Evolutionary conservation across 176 grass and related monocot species (phyloP), one percentile per base, ranked within the genome.

Genomic region (Saccharum spontaneum): DNA sequence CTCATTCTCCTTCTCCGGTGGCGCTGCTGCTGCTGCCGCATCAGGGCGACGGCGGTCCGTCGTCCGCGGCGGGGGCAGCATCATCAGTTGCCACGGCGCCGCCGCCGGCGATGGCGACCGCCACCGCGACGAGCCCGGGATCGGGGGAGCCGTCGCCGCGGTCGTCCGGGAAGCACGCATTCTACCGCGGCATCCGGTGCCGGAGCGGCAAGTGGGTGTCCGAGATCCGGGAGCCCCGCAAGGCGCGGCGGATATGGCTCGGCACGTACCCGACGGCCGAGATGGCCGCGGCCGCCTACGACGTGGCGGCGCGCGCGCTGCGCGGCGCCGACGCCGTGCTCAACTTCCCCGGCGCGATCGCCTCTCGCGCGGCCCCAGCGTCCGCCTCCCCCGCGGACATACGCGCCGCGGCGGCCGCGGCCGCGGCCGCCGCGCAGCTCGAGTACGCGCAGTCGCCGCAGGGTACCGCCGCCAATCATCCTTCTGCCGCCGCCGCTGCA

Each of bases 161-260:
- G 50, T 80, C 90, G 49, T 78, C 83, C 3, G 88, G 92, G 65
- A 92, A 82, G 81, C 88, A 94, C 81, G 86, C 77, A 14, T 89
- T 67, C 63, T 98, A 98, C 89, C 95, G 95, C 48, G 95, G 95
- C 72, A 88, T 98, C 82, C 91, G 95, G 23, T 86, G 87, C 85
- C 54, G 95, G 79, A 95, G 91, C 89, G 92, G 95, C 67, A 98
- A 98, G 89, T 98, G 95, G 95, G 95, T 98, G 66, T 98, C 95
- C 26, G 95, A 98, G 89, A 95, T 98, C 78, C 91, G 95, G 50
- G 95, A 98, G 89, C 95, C 95, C 12, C 90, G 95, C 24, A 98
- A 98, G 88, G 72, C 95, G 45, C 88, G 79, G 24, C 86, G 95
- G 55, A 98, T 98, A 87, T 98, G 95, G 95, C 95, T 98, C 30